These are phyloP conservation scores for Fusarium sp. DNA, from an alignment of 2,329 filamentous ascomycete genomes.

Conservation along the genomic window DNA sequence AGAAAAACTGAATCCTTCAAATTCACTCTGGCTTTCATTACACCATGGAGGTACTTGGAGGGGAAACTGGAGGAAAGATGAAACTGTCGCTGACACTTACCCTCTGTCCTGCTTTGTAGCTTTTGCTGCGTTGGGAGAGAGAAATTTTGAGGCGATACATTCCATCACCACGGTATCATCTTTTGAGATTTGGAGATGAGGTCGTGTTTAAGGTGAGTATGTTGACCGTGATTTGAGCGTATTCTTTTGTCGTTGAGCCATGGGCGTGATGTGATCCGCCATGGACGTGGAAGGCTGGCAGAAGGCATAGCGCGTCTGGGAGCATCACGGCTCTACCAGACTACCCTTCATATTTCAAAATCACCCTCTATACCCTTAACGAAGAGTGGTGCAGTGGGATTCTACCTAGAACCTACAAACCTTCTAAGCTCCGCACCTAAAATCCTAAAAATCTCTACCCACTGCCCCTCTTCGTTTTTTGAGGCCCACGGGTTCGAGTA, in stretches of 20 bases:
- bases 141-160: slow-evolving; percentile 58
- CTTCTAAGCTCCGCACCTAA: neutral
- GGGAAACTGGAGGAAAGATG: slow-evolving; percentile 81
- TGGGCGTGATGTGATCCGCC: neutral
- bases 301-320: too few species aligned
- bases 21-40: slow-evolving; percentile 78
- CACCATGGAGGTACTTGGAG: slow-evolving; percentile 70
- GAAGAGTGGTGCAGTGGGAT: neutral
- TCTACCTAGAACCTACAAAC: neutral
- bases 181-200: neutral
- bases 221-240: neutral
- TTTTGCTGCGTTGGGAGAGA: slow-evolving; percentile 55
- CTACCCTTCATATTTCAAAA: neutral
- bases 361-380: too few species aligned
- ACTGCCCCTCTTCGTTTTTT: neutral
- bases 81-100: slow-evolving; percentile 63
- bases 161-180: slow-evolving; percentile 7
- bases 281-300: too few species aligned
- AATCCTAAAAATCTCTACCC: neutral
- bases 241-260: neutral
- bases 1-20: slow-evolving; percentile 67
- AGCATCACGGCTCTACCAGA: neutral
- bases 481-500: neutral
- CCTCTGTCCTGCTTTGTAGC: slow-evolving; percentile 60
- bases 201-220: neutral